Percentiles rank a stretch among this genome's conserved stretches.
Evolutionary conservation across 83 land plant genomes (phyloP).

Genomic region (Diphasiastrum complanatum): DNA sequence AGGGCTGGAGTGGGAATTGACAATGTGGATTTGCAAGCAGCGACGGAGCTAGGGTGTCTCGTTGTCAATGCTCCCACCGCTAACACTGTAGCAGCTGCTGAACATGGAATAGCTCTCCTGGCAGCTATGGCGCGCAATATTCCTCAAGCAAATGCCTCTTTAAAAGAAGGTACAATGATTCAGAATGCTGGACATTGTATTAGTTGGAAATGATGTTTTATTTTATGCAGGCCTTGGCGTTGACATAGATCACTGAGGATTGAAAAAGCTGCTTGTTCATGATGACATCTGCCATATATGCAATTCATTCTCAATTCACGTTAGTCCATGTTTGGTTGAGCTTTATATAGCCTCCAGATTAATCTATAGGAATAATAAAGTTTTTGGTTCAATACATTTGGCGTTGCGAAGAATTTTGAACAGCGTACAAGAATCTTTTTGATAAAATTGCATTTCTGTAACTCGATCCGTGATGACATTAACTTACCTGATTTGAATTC

Average conservation of each 20-base stretch:
- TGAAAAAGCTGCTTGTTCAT: too few species aligned
- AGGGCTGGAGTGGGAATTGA: constrained; percentile 90
- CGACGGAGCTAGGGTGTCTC: constrained; percentile 77
- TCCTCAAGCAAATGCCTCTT: constrained; percentile 82
- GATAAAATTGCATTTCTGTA: neutral
- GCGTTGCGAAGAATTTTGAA: too few species aligned
- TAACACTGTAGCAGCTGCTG: constrained; percentile 87
- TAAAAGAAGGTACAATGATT: constrained; percentile 53
- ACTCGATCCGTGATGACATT: neutral
- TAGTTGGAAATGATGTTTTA: neutral
- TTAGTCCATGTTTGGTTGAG: too few species aligned
- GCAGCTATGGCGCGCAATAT: constrained; percentile 78
- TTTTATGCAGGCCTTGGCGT: neutral
- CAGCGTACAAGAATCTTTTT: neutral
- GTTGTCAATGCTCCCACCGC: constrained; percentile 91
- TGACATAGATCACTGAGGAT: too few species aligned
- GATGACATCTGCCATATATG: too few species aligned
- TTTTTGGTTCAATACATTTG: too few species aligned
- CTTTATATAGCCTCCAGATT: too few species aligned
- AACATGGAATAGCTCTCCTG: constrained; percentile 80
- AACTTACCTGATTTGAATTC: neutral
- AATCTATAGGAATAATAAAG: too few species aligned
- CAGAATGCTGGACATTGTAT: neutral
- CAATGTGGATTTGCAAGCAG: constrained; percentile 83
- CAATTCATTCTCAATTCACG: too few species aligned